Base-by-base conservation (phyloP, 129 eudicot genomes). In the Heracleum sosnowskyi region DNA sequence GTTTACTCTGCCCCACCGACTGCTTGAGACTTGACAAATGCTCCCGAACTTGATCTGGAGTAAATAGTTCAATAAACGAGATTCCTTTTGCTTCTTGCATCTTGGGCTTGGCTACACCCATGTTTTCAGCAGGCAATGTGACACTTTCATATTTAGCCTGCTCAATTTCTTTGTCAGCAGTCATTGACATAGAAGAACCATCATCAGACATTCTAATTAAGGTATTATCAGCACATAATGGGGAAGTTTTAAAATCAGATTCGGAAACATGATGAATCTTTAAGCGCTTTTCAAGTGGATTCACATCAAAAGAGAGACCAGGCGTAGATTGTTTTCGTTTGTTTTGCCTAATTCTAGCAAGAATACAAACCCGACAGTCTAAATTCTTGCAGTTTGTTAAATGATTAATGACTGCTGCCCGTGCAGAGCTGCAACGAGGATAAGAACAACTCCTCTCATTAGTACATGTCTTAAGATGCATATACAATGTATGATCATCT, bases 1-100 rank as follows among this genome's bases (percentile, higher is more conserved):
- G 44, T 40, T 40, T 40, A 40, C 44, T 40, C 98, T 93, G 98
- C 83, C 98, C 98, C 29, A 91, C 89, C 98, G 97, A 93, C 87
- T 84, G 97, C 75, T 93, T 87, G 76, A 93, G 97, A 83, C 98
- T 89, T 10, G 60, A 79, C 66, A 93, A 91, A 80, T 93, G 98
- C 84, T 93, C 93, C 79, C 89, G 83, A 47, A 89, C 91, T 87
- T 91, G 91, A 79, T 89, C 97, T 20, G 97, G 97, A n/a, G 98
- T 87, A 85, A 93, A 93, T 81, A 91, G 75, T 81, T 93, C 97
- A 7, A 78, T 89, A 91, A 93, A 78, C n/a, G 98, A 93, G 37
- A 93, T 97, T 77, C 98, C 98, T 77, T 85, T 89, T 51, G 91
- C 85, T 80, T 86, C 85, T 42, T 97, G 89, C 83, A 91, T 93